Evolutionary conservation across 73 alveolate genomes (phyloP).

Genomic region (Stentor roeselii): DNA sequence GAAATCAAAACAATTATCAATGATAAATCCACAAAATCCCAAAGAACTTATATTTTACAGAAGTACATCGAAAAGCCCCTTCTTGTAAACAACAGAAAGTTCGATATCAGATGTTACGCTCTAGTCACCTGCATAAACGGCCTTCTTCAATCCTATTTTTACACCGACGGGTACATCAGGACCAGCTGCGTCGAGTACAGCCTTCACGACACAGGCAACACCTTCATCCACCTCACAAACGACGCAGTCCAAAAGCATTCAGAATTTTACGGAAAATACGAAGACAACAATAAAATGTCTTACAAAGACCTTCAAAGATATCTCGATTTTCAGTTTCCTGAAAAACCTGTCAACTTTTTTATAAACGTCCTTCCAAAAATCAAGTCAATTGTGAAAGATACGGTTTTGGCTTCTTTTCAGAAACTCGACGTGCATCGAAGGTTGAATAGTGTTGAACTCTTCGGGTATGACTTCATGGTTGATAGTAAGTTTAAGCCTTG

Average conservation of each 20-base stretch:
- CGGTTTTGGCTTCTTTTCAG: constrained; percentile 52
- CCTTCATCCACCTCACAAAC: constrained; percentile 66
- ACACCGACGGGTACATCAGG: constrained; percentile 70
- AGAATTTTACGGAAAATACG: constrained; percentile 70
- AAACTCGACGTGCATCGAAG: constrained; percentile 73
- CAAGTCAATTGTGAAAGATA: constrained; percentile 4
- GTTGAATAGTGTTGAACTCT: constrained; percentile 78
- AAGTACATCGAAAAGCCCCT: constrained; percentile 70
- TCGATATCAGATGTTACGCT: constrained; percentile 70
- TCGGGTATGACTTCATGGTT: constrained; percentile 89
- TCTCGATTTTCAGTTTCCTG: not conserved
- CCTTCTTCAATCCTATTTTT: constrained; percentile 41
- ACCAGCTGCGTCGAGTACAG: constrained; percentile 53
- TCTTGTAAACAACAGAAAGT: constrained; percentile 57
- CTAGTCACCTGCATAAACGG: constrained; percentile 63
- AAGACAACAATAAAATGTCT: constrained; percentile 58
- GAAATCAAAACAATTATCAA: constrained; percentile 30
- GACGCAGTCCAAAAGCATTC: constrained; percentile 68
- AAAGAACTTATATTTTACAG: constrained; percentile 54
- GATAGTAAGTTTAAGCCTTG: constrained; percentile 80
- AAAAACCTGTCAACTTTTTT: constrained; percentile 16
- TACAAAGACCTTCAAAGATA: constrained; percentile 37
- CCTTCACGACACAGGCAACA: constrained; percentile 39
- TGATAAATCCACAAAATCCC: constrained; percentile 32
- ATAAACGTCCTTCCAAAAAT: not conserved